A percentile compares a stretch with the other conserved stretches of the same genome.
Evolutionary conservation across 495 filamentous ascomycete genomes (phyloP).

Genomic region (Trypethelium eluteriae): DNA sequence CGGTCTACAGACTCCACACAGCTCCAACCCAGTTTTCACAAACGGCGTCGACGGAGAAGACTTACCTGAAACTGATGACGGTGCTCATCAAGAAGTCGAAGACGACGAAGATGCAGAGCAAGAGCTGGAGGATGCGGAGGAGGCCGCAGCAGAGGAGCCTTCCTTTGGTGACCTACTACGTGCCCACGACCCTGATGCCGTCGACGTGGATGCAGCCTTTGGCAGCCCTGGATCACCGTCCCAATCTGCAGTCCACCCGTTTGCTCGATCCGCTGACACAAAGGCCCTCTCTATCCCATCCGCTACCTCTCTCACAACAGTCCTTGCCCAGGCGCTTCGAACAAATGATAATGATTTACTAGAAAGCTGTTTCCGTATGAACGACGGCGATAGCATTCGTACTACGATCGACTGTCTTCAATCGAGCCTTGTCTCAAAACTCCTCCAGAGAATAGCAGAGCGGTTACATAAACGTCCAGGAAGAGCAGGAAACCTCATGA

Average conservation of each 20-base stretch:
- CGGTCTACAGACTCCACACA: not conserved
- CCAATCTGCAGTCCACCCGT: slow-evolving; percentile 35
- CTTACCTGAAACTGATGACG: not conserved
- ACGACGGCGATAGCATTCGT: slow-evolving; percentile 65
- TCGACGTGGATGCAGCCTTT: slow-evolving; percentile 66
- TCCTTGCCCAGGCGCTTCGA: slow-evolving; percentile 83
- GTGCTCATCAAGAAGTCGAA: slow-evolving; percentile 13
- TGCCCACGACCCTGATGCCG: slow-evolving; percentile 56
- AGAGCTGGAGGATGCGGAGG: slow-evolving; percentile 33
- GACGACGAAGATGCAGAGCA: slow-evolving; percentile 21
- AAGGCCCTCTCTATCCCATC: slow-evolving; percentile 41
- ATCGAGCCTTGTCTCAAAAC: slow-evolving; percentile 64
- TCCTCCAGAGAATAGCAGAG: slow-evolving; percentile 78
- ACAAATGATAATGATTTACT: slow-evolving; percentile 83
- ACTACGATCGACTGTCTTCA: slow-evolving; percentile 84
- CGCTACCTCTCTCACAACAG: slow-evolving; percentile 76
- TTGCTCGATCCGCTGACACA: slow-evolving; percentile 10
- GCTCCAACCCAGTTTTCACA: not conserved
- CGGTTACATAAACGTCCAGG: slow-evolving; percentile 81
- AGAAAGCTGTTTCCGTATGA: slow-evolving; percentile 80
- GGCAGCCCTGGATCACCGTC: slow-evolving; percentile 36
- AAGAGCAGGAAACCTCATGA: slow-evolving; percentile 81
- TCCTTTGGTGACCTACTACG: slow-evolving; percentile 84
- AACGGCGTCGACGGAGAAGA: not conserved
- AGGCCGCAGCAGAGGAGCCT: slow-evolving; percentile 58